phyloP scores from a whole-genome alignment of 345 rosid species.

The Melaleuca quinquenervia region DNA sequence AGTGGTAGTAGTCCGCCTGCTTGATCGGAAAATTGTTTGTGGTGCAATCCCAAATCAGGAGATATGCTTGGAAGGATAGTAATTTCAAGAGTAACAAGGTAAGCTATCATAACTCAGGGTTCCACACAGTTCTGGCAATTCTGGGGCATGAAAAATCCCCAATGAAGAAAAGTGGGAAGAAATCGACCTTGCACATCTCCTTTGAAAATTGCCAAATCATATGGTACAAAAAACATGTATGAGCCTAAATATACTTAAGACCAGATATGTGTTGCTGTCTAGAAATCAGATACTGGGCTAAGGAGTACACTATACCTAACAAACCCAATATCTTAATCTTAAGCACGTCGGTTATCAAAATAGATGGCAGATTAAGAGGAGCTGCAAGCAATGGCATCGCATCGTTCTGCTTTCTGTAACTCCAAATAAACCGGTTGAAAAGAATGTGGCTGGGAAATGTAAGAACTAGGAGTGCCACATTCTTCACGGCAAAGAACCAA shows the following conservation, averaged over 20 bases:
- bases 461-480: conserved; percentile 72
- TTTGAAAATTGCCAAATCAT: conserved; percentile 21
- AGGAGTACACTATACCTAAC: conserved; percentile 72
- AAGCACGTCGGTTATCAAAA: conserved; percentile 72
- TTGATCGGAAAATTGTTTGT: background rate
- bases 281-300: conserved; percentile 73
- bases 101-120: background rate
- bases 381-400: conserved; percentile 57
- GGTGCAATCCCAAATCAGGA: background rate
- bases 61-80: background rate
- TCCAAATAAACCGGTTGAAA: conserved; percentile 89
- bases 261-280: conserved; percentile 95
- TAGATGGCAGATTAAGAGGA: conserved; percentile 87
- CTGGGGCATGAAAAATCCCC: background rate
- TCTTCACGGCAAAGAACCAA: conserved; percentile 91
- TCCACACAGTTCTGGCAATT: background rate
- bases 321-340: conserved; percentile 77
- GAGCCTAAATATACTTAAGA: conserved; percentile 73
- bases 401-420: conserved; percentile 55
- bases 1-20: background rate
- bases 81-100: background rate
- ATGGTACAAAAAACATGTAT: conserved; percentile 11
- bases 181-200: conserved; percentile 15
- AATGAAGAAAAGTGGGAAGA: background rate
- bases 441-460: conserved; percentile 91